Evolutionary conservation across 441 rosid species (phyloP).

Genomic region (Sinapis alba): DNA sequence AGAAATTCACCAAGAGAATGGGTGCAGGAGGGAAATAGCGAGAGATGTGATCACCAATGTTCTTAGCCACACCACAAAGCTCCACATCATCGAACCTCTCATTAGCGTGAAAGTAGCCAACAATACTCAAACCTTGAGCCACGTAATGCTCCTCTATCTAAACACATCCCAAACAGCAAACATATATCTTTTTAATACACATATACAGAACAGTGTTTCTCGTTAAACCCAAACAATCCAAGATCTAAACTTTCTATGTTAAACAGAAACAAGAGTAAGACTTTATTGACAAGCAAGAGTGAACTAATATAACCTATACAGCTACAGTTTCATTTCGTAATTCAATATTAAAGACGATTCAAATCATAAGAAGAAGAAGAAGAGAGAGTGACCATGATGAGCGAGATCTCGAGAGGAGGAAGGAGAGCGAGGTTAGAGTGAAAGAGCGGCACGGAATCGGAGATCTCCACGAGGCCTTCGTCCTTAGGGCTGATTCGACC

Average conservation of each 20-base stretch:
- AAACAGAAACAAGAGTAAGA: constrained; percentile 8
- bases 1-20: constrained; percentile 65
- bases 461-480: constrained; percentile 62
- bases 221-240: constrained; percentile 11
- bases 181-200: neutral
- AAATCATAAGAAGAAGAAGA: neutral
- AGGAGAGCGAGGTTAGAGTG: constrained; percentile 88
- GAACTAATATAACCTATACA: neutral
- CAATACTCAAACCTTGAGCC: constrained; percentile 69
- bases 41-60: constrained; percentile 86
- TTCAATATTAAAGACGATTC: constrained; percentile 9
- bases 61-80: constrained; percentile 76
- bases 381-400: constrained; percentile 62
- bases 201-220: neutral
- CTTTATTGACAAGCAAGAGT: neutral
- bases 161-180: constrained; percentile 28
- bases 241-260: constrained; percentile 15
- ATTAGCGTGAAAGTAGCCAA: constrained; percentile 93
- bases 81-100: constrained; percentile 85
- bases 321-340: neutral
- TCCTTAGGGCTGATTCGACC: constrained; percentile 58
- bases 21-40: constrained; percentile 82
- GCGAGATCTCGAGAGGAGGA: constrained; percentile 94
- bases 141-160: constrained; percentile 88
- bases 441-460: constrained; percentile 89